Conservation (phyloP, 306 rosid genomes). For the Cucurbita maxima region DNA sequence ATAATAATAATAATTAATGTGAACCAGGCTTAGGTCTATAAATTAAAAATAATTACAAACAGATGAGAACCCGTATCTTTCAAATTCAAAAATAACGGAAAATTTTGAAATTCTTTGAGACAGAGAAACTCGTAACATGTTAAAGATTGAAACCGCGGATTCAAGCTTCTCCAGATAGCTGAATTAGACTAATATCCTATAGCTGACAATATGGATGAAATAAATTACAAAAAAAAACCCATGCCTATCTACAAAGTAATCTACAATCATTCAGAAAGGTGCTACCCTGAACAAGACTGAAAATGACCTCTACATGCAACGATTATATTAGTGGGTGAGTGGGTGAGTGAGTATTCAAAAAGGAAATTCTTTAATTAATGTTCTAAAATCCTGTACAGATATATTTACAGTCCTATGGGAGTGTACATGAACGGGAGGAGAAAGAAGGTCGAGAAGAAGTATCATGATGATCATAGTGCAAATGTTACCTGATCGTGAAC, state of each 20-base stretch:
- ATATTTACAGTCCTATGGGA: neutral
- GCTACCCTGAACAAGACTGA: too few relatives aligned
- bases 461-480: neutral
- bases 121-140: too few relatives aligned
- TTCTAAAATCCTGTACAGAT: neutral
- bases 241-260: neutral
- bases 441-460: neutral
- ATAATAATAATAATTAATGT: neutral
- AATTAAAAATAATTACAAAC: neutral
- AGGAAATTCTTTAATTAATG: neutral
- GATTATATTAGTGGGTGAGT: too few relatives aligned
- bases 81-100: neutral
- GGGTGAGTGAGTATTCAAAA: too few relatives aligned
- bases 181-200: too few relatives aligned
- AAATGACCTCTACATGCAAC: too few relatives aligned
- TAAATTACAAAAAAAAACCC: too few relatives aligned
- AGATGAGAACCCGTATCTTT: neutral
- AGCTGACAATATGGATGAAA: too few relatives aligned
- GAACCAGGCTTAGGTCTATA: neutral
- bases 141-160: too few relatives aligned
- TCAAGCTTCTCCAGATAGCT: too few relatives aligned
- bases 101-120: neutral
- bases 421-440: neutral
- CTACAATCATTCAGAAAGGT: neutral
- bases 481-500: slow-evolving; percentile 62